Conservation (phyloP, 2,329 filamentous ascomycete species). For the Aspergillus sergii region DNA sequence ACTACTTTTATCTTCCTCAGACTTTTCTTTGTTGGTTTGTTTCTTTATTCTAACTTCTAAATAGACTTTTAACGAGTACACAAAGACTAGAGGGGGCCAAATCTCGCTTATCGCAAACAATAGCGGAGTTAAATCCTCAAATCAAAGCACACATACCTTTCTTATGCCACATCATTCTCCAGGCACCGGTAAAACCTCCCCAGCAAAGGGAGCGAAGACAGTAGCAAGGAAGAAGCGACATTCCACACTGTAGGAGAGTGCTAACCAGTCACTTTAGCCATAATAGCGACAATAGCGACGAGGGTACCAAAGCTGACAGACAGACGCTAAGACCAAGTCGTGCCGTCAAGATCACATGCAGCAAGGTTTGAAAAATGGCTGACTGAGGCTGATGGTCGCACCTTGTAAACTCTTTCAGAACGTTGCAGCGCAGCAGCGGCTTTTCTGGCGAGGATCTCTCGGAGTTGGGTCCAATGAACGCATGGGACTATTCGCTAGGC, state of each 20-base stretch:
- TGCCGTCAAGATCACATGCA: not conserved
- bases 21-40: not conserved
- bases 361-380: not conserved
- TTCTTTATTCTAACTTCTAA: not conserved
- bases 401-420: not conserved
- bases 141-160: not conserved
- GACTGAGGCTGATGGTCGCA: slow-evolving; percentile 1
- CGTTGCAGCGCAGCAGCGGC: not conserved
- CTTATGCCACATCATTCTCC: not conserved
- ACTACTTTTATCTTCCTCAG: not conserved
- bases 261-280: not conserved
- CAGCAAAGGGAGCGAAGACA: not conserved
- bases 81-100: not conserved
- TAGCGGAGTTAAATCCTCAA: not conserved
- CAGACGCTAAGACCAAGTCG: not conserved
- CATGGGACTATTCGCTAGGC: not conserved
- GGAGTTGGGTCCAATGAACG: not conserved
- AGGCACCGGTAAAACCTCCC: not conserved
- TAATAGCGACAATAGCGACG: not conserved
- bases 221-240: not conserved
- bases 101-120: not conserved
- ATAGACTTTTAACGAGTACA: not conserved
- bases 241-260: not conserved
- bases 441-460: not conserved
- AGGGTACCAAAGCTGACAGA: not conserved